Base-by-base conservation (phyloP, 2,329 filamentous ascomycete genomes). In the Rhynchosporium secalis region DNA sequence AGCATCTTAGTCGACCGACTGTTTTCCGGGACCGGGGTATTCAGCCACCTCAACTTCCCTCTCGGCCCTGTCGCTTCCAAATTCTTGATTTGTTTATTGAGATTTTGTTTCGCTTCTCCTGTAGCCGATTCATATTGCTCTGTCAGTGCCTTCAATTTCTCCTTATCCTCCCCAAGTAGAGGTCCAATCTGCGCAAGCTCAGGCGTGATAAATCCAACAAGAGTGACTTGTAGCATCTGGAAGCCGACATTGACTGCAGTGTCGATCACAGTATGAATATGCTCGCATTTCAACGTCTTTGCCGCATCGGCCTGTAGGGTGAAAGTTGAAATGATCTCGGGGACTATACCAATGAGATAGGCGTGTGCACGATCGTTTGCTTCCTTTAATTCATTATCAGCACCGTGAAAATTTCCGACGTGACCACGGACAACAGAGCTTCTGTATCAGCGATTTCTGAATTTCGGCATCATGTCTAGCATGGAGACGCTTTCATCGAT, bases 341-440 rank as follows among this genome's bases (percentile, higher is more conserved):
- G 58, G 31, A 60, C 49, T n/a, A 61, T 20, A 31, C 60, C 60
- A 38, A 58, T 48, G 15, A 52, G 20, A 29, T 40, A 52, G 6
- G 51, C 43, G 12, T 61, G 45, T 9, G 49, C 54, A 20, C 55
- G 54, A 15, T 58, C 55, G 36, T 43, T 57, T 20, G 54, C 55
- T 49, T 43, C 46, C 52, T 48, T 54, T 15, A 45, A 47, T 47
- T n/a, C 43, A n/a, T 28, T 3, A 13, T 41, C 33, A 33, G 54
- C 33, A 10, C 7, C 15, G 4, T n/a, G 33, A 36, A 36, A 5
- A 36, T 36, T 36, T 10, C 5, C 1, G 9, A 36, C 33, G 9
- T 36, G 9, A 10, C 33, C 33, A 10, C 33, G 9, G 33, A 36
- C 5, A 10, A 36, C 5, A 36, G 33, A 20, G 6, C 33, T 36